These are phyloP conservation scores for Eutrema salsugineum DNA, from an alignment of 441 rosid genomes.

Conservation along the genomic window DNA sequence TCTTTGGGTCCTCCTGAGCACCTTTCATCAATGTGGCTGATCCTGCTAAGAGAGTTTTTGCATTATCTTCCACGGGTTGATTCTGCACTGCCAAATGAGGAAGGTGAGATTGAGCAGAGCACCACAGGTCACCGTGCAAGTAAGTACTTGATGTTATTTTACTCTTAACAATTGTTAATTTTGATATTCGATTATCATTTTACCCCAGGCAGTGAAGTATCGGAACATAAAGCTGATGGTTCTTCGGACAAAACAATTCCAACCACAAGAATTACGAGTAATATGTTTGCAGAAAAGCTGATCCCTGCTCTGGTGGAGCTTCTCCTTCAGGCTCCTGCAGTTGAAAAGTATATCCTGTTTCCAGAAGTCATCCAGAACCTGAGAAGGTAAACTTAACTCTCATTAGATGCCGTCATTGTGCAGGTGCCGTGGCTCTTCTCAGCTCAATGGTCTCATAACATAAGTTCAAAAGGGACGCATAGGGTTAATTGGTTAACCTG, in stretches of 20 bases:
- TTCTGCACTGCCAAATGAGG: constrained; percentile 43
- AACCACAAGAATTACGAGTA: constrained; percentile 45
- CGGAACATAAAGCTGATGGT: constrained; percentile 40
- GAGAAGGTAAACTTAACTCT: constrained; percentile 60
- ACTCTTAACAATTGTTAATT: constrained; percentile 11
- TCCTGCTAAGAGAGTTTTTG: constrained; percentile 69
- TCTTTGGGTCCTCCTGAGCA: constrained; percentile 69
- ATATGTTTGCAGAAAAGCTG: constrained; percentile 80
- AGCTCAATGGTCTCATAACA: background rate
- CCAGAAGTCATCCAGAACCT: constrained; percentile 88
- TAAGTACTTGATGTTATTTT: constrained; percentile 26
- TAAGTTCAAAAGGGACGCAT: background rate
- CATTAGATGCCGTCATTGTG: background rate
- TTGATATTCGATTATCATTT: constrained; percentile 20
- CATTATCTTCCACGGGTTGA: constrained; percentile 78
- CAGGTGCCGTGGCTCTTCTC: constrained; percentile 1
- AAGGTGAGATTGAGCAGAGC: constrained; percentile 49
- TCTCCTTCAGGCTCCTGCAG: constrained; percentile 63
- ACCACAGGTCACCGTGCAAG: constrained; percentile 46
- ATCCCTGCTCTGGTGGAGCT: constrained; percentile 85
- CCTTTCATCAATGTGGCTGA: constrained; percentile 86
- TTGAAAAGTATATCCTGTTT: constrained; percentile 66
- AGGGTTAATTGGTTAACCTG: background rate
- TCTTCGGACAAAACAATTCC: constrained; percentile 30
- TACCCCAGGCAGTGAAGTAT: constrained; percentile 43